Base-by-base conservation (phyloP, 2,329 filamentous ascomycete genomes). In the Diatrype stigma region DNA sequence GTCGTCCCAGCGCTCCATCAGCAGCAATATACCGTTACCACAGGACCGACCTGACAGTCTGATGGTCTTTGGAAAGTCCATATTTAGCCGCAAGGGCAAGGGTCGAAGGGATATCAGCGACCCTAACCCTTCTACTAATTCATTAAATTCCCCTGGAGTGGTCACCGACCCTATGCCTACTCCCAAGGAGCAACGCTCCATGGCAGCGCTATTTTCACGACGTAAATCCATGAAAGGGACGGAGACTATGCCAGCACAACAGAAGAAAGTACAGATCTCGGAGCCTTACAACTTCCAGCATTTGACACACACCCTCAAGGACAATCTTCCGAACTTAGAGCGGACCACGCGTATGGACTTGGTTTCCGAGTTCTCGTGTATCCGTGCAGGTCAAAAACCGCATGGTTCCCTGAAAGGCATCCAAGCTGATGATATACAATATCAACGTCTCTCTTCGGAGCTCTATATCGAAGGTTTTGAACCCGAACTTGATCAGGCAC, bases 201-300 rank as follows among this genome's bases (percentile, higher is more conserved):
- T 80, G 26, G 74, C 77, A 6, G 71, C 73, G 10, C 67, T 84
- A 42, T 82, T 84, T 52, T 66, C 72, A 42, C 72, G 80, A 47
- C 73, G 80, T 49, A 78, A 75, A 57, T 57, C 64, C 22, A 58
- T 62, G 47, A 72, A 66, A 48, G 62, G 63, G n/a, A 64, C 65
- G 21, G 51, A 62, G 4, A 61, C 61, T n/a, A 62, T 65, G 26
- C 49, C 45, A 47, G 57, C 62, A 14, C 63, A 64, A 14, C 63
- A 64, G 48, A 77, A 67, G 59, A 76, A 72, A 55, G 61, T 77
- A 46, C 75, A 77, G 49, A 86, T 86, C 49, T 86, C 83, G 1
- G 77, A 73, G 1, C 83, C 83, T 2, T 86, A 83, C 67, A 85
- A 86, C 69, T 86, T 86, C 54, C 82, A 85, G 61, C 83, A 86